Percentiles rank a stretch among this genome's conserved stretches.
Evolutionary conservation across 306 rosid genomes (phyloP).

Genomic region (Cicer yamashitae): DNA sequence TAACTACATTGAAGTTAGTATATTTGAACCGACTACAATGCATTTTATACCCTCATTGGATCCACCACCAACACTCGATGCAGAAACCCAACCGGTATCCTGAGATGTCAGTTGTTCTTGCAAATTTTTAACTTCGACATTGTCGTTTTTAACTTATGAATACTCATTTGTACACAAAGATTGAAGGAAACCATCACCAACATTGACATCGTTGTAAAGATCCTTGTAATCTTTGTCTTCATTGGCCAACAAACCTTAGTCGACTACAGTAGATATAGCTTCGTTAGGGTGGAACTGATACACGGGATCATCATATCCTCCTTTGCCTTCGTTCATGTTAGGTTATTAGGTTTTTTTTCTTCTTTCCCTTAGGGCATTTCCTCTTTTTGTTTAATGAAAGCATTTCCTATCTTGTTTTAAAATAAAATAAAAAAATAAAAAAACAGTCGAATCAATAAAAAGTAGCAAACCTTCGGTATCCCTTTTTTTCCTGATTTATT

Average conservation of each 20-base stretch:
- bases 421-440: no score
- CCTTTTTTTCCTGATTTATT: no score
- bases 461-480: no score
- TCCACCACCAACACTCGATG: conserved; percentile 62
- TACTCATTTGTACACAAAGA: conserved; percentile 74
- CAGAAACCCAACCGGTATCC: conserved; percentile 45
- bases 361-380: not conserved
- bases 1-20: no score
- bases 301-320: conserved; percentile 55
- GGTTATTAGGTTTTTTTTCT: not conserved
- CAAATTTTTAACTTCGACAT: conserved; percentile 55
- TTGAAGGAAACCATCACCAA: conserved; percentile 87
- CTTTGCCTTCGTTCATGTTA: conserved; percentile 56
- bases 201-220: conserved; percentile 84
- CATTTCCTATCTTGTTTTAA: no score
- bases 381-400: no score
- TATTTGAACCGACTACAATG: no score
- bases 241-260: conserved; percentile 76
- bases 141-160: conserved; percentile 56
- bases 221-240: conserved; percentile 93
- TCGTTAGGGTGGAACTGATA: conserved; percentile 94
- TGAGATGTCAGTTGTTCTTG: conserved; percentile 3
- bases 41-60: not conserved
- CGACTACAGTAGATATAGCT: conserved; percentile 91
- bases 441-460: no score